Evolutionary conservation across 306 rosid species (phyloP), one percentile per base, ranked within the genome.

Genomic region (Begonia fuchsioides): DNA sequence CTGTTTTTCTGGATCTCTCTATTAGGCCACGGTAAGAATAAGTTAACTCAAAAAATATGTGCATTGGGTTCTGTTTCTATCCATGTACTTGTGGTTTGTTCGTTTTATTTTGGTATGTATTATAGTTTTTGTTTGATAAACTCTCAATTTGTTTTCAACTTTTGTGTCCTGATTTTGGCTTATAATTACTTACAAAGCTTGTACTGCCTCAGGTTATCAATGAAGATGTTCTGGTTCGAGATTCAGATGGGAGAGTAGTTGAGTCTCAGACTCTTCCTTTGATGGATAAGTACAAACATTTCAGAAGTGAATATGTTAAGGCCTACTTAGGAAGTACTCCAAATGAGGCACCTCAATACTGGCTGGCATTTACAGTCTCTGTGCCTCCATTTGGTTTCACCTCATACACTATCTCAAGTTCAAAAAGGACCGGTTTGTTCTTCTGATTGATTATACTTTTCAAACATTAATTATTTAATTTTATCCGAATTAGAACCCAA

Each of bases 351-450:
- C 77, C 82, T 13, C 68, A 61, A 49, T 75, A 60, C 60, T 71
- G 71, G 77, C 75, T 75, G 48, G 77, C 68, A 20, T 71, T 75
- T 68, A 39, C 69, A 38, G 82, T 71, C 26, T 63, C 77, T 9
- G 62, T 71, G 26, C 77, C 78, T 3, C 77, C 82, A 57, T 67
- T 75, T 45, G 82, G 82, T 58, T 75, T 71, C 72, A 71, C 65
- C 72, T 63, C 69, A 17, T 75, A 71, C 54, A 59, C 69, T 16
- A 54, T 75, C 68, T 71, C 75, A 13, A 46, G 9, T 44, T 46
- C 71, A 50, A 60, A 52, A 61, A 59, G 43, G 39, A 52, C 63
- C 63, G 81, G 81, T 75, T 19, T 32, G 40, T 43, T 62, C 14
- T 8, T 46, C 44, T 15, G 13, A 54, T 53, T 56, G 46, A 8